These are phyloP conservation scores for Proliferodiscus dingleyae DNA, from an alignment of 2,329 filamentous ascomycete species.

Conservation along the genomic window DNA sequence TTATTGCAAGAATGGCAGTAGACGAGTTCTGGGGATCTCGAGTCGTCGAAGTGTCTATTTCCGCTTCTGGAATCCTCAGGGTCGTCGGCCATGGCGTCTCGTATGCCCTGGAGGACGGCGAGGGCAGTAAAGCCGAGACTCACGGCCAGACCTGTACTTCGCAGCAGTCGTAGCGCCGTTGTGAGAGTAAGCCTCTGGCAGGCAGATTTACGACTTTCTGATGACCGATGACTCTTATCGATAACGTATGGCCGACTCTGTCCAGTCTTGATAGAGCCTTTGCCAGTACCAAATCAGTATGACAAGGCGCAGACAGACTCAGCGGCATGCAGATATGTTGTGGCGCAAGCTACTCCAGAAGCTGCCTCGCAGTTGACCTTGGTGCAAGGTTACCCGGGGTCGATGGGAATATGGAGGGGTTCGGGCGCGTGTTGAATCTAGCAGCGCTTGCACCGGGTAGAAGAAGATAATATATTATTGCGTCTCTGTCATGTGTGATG, in stretches of 20 bases:
- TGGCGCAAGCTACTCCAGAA: constrained; percentile 12
- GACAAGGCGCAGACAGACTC: constrained; percentile 12
- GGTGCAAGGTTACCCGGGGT: not conserved
- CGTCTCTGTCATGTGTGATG: too few relatives aligned
- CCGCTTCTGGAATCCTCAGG: constrained; percentile 5
- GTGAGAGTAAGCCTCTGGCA: constrained; percentile 29
- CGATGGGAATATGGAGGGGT: constrained; percentile 9
- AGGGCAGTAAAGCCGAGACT: constrained; percentile 56
- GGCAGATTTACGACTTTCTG: constrained; percentile 1
- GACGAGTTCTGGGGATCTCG: constrained; percentile 61
- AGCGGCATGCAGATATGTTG: constrained; percentile 3
- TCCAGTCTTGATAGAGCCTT: not conserved
- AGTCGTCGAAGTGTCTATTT: constrained; percentile 44
- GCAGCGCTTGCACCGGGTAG: too few relatives aligned
- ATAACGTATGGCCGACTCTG: not conserved
- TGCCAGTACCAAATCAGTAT: not conserved
- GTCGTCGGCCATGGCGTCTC: constrained; percentile 36
- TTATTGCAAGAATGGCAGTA: constrained; percentile 78
- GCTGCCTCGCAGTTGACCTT: constrained; percentile 15
- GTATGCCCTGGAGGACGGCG: constrained; percentile 47
- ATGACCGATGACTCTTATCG: not conserved
- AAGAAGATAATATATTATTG: too few relatives aligned
- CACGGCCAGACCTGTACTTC: constrained; percentile 49
- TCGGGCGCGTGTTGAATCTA: not conserved
- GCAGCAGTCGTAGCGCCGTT: constrained; percentile 53